Evolutionary conservation across 495 filamentous ascomycete species (phyloP), one percentile per base, ranked within the genome.

Genomic region (Podospora australis): DNA sequence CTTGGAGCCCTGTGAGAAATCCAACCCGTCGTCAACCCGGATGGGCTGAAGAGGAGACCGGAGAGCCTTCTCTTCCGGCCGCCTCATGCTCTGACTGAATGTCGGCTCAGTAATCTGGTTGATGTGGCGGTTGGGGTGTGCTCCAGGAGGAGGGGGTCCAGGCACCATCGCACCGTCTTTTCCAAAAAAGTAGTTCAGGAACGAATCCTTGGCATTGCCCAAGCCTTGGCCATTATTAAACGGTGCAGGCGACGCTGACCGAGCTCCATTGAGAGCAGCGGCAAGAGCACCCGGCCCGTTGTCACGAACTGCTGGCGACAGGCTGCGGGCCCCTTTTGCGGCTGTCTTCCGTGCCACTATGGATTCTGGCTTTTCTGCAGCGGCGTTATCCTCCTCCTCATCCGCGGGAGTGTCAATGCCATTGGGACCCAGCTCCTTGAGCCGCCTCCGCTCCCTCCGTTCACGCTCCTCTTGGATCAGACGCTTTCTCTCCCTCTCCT

Each of bases 101-200:
- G 78, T 92, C 20, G 86, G 84, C 55, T 96, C 91, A 22, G 76
- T 71, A 17, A 77, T 74, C 58, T 88, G 82, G 64, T 79, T 84
- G 19, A 84, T 81, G 53, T 90, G 86, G 51, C 87, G 73, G 36
- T 64, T 70, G 19, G 73, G 52, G 44, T 72, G 50, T 60, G 73
- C 53, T 63, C 73, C 59, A 56, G 64, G 58, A 8, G 46, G 55
- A 39, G 69, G 56, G 13, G 59, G 53, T 1, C 71, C 67, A 3
- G 65, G 55, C 39, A 77, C 77, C 32, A 76, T 57, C 3, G 73
- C 70, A 10, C 87, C 88, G 53, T 97, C 91, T 55, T 97, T 96
- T 42, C 92, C 90, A 58, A 98, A 98, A 71, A 98, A 98, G 63
- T 97, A 98, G 64, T 90, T 96, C 44, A 98, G 66, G 71, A 98